Percentiles rank a stretch among this genome's conserved stretches.
Conservation (phyloP, 176 grass and related monocot genomes). For the Thalia dealbata region DNA sequence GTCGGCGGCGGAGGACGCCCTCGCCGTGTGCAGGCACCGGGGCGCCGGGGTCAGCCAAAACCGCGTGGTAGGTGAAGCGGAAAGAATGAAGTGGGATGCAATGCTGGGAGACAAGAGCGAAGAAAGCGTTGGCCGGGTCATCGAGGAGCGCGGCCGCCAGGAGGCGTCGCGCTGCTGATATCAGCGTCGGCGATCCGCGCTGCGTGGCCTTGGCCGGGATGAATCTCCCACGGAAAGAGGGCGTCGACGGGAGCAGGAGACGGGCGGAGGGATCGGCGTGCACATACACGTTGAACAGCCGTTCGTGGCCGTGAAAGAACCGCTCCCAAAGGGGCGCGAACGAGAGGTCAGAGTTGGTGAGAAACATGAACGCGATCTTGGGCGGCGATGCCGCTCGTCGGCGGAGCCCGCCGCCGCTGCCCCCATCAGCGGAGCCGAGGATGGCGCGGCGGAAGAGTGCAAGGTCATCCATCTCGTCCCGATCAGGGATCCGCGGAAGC, state of each 20-base stretch:
- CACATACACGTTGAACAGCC: conserved; percentile 75
- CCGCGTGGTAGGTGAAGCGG: conserved; percentile 42
- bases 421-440: conserved; percentile 33
- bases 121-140: conserved; percentile 73
- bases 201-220: conserved; percentile 56
- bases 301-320: conserved; percentile 49
- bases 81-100: conserved; percentile 75
- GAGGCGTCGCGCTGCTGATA: conserved; percentile 77
- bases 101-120: conserved; percentile 85
- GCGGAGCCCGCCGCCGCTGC: conserved; percentile 15
- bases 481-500: conserved; percentile 77
- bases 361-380: conserved; percentile 94
- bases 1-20: conserved; percentile 19
- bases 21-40: background rate
- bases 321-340: conserved; percentile 91
- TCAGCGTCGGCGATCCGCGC: conserved; percentile 83
- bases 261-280: conserved; percentile 56
- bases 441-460: conserved; percentile 94
- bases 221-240: conserved; percentile 45
- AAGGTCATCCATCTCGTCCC: conserved; percentile 84
- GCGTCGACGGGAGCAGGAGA: conserved; percentile 25
- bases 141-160: conserved; percentile 76
- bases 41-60: conserved; percentile 20
- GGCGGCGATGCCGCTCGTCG: conserved; percentile 14
- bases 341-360: conserved; percentile 61